These are phyloP conservation scores for Adiantum capillusveneris DNA, from an alignment of 75 land plant genomes.

Conservation along the genomic window DNA sequence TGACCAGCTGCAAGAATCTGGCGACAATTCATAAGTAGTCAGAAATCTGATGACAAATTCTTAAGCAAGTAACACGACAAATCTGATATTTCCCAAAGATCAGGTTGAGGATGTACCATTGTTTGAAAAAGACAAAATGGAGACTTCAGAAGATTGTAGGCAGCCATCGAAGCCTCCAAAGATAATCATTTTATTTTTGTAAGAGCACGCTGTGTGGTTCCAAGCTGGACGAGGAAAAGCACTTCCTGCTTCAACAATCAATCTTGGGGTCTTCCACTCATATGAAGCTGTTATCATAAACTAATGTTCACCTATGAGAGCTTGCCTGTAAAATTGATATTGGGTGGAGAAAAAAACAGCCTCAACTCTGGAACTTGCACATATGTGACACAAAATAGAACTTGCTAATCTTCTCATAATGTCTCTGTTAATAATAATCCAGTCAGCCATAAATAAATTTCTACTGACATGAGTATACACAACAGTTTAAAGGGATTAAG, in stretches of 20 bases:
- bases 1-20: slow-evolving; percentile 32
- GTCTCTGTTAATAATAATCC: too few species aligned
- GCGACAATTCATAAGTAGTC: not conserved
- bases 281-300: slow-evolving; percentile 3
- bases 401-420: too few species aligned
- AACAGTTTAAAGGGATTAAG: too few species aligned
- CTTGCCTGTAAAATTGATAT: too few species aligned
- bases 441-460: too few species aligned
- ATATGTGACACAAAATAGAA: too few species aligned
- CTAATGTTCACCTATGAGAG: too few species aligned
- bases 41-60: too few species aligned
- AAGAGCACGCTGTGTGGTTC: slow-evolving; percentile 28
- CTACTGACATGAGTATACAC: too few species aligned
- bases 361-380: too few species aligned
- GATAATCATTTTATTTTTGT: slow-evolving; percentile 18
- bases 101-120: slow-evolving; percentile 9
- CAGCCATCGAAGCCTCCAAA: slow-evolving; percentile 37
- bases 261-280: slow-evolving; percentile 19
- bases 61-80: too few species aligned
- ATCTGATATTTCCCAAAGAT: not conserved
- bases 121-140: slow-evolving; percentile 18
- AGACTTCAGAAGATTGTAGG: slow-evolving; percentile 20
- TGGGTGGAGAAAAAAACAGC: too few species aligned
- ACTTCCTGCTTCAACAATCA: slow-evolving; percentile 11
- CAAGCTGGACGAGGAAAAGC: slow-evolving; percentile 18